phyloP scores from a whole-genome alignment of 1,284 basidiomycete species.

The Pascua guehoae region DNA sequence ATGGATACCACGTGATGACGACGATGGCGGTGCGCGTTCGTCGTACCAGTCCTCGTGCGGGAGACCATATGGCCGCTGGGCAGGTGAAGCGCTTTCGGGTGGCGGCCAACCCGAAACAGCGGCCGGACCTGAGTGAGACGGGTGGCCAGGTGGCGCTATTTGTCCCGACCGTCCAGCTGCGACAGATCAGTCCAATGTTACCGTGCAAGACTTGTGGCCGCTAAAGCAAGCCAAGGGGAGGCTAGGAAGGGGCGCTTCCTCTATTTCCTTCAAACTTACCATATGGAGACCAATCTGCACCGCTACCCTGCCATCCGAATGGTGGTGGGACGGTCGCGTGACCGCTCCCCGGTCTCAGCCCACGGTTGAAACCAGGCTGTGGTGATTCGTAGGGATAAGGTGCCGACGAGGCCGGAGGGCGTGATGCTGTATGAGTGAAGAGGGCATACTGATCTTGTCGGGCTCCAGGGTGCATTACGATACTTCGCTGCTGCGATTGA shows the following conservation, averaged over 20 bases:
- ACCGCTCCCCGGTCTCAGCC: neutral
- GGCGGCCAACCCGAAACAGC: constrained; percentile 1
- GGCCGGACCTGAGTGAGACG: neutral
- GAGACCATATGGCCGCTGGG: neutral
- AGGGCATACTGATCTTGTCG: constrained; percentile 18
- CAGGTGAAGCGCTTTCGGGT: neutral
- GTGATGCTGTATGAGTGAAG: constrained; percentile 12
- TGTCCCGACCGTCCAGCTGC: too few species aligned
- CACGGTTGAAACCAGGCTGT: constrained; percentile 1
- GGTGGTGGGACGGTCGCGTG: neutral
- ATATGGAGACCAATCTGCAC: constrained; percentile 3
- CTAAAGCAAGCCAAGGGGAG: too few species aligned
- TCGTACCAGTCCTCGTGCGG: neutral
- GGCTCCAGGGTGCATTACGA: constrained; percentile 70
- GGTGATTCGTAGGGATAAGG: constrained; percentile 2
- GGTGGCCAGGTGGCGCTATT: too few species aligned
- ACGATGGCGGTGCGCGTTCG: neutral
- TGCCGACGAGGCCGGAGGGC: neutral
- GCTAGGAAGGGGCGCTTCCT: too few species aligned
- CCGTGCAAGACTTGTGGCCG: too few species aligned
- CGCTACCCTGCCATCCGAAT: constrained; percentile 1
- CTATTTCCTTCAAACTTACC: constrained; percentile 1
- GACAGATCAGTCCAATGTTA: too few species aligned
- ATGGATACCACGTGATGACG: neutral
- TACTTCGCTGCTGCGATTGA: constrained; percentile 72